A percentile compares a stretch with the other conserved stretches of the same genome.
These are phyloP conservation scores for Alternaria viburni DNA, from an alignment of 2,329 filamentous ascomycete species.

Conservation along the genomic window DNA sequence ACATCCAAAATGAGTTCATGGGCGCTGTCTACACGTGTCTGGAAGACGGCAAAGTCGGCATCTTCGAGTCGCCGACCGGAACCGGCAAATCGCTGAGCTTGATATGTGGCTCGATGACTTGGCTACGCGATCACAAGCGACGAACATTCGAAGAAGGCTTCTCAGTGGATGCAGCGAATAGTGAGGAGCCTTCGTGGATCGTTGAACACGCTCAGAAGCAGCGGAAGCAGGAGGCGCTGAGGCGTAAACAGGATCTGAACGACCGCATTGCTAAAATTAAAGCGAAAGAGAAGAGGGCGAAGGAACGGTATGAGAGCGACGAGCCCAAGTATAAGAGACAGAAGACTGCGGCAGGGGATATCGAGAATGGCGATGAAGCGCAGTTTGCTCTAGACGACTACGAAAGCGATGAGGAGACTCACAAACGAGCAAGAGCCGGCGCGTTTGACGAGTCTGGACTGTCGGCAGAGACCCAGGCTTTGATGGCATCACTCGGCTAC, in stretches of 20 bases:
- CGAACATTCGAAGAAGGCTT: slow-evolving; percentile 61
- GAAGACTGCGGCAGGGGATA: slow-evolving; percentile 21
- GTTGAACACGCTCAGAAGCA: slow-evolving; percentile 75
- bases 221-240: slow-evolving; percentile 69
- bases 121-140: slow-evolving; percentile 84
- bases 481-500: slow-evolving; percentile 68
- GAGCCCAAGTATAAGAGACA: slow-evolving; percentile 56
- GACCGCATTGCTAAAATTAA: slow-evolving; percentile 69
- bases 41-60: slow-evolving; percentile 79
- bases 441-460: slow-evolving; percentile 55
- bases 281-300: slow-evolving; percentile 66
- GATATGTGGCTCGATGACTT: slow-evolving; percentile 87
- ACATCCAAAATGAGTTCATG: slow-evolving; percentile 90
- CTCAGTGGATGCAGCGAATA: slow-evolving; percentile 55
- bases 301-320: slow-evolving; percentile 58
- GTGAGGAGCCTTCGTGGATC: slow-evolving; percentile 85
- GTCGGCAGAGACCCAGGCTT: slow-evolving; percentile 75
- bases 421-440: slow-evolving; percentile 21
- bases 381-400: slow-evolving; percentile 80
- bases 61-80: slow-evolving; percentile 93
- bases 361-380: slow-evolving; percentile 58
- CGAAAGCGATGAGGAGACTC: slow-evolving; percentile 65
- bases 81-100: slow-evolving; percentile 91
- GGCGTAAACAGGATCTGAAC: slow-evolving; percentile 75
- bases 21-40: slow-evolving; percentile 78